Evolutionary conservation across 2,329 filamentous ascomycete genomes (phyloP).

Genomic region (Cladobotryum protrusum): DNA sequence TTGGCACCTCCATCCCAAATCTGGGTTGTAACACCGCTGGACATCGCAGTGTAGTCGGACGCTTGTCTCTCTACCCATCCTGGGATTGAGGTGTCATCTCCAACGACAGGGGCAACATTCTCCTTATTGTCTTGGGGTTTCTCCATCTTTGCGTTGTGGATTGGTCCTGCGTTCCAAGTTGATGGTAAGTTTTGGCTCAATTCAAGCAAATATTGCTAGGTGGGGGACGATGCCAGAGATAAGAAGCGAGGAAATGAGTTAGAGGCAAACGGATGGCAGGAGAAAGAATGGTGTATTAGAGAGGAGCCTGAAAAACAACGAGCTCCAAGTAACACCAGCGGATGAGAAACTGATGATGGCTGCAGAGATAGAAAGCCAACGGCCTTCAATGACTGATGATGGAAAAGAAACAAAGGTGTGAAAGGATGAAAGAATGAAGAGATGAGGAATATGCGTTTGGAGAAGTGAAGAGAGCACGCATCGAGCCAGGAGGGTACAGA

Average conservation of each 20-base stretch:
- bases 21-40: conserved; percentile 12
- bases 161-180: neutral
- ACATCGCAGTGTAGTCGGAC: conserved; percentile 41
- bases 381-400: neutral
- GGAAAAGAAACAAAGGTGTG: neutral
- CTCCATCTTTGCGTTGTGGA: conserved; percentile 10
- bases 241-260: no score
- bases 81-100: conserved; percentile 31
- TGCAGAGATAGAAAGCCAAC: neutral
- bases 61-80: conserved; percentile 43
- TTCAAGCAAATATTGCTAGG: neutral
- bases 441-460: neutral
- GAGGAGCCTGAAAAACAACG: no score
- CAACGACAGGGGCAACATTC: conserved; percentile 14
- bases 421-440: neutral
- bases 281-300: no score
- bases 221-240: neutral
- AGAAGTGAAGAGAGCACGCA: neutral
- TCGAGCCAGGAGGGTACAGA: neutral
- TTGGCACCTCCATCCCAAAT: conserved; percentile 50
- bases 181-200: neutral
- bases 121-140: neutral
- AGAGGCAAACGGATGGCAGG: no score
- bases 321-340: no score
- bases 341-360: no score